Base-by-base conservation (phyloP, 768 basidiomycete genomes). In the Naganishia kalamii region DNA sequence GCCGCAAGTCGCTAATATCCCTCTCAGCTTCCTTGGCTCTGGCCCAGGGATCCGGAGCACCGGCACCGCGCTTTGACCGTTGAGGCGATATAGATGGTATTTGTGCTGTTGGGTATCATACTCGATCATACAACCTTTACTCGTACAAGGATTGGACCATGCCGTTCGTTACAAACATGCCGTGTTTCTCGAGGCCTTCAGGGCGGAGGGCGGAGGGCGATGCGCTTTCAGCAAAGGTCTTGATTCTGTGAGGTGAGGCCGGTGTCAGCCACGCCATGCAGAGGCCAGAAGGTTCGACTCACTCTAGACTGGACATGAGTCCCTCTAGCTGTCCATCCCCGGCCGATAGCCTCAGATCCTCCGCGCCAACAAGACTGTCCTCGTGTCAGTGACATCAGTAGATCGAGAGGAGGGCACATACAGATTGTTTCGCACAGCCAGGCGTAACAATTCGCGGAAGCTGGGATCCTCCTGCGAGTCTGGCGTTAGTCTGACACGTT, bases 391-490 rank as follows among this genome's bases (percentile, higher is more conserved):
- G 15, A n/a, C 50, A 13, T 5, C 23, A 29, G 12, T 21, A 2
- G 13, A 43, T 10, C 49, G 8, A 15, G n/a, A 3, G 3, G 37
- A 13, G 10, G 29, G 8, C 3, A 60, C 62, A 27, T 47, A 68
- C 66, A 73, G 60, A 1, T 65, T 59, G 57, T 78, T 76, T 21
- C 79, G 62, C 15, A 73, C 35, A 29, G 70, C 71, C 30, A 78
- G 72, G 5, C 73, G 71, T 30, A 78, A 70, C 47, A 80, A 70
- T 0, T 71, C 72, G n/a, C 67, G 63, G 77, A 77, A 80, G 65
- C 70, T 74, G 0, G 77, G 74, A 60, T 80, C 79, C 13, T 49
- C 63, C 69, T 71, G 43, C 8, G 12, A 15, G 11, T 2, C 60
- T 27, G 21, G 12, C 23, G 29, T 13, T 5, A 30, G 60, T 15